These are phyloP conservation scores for Cymbopogon citratus DNA, from an alignment of 176 grass and related monocot species.

Conservation along the genomic window DNA sequence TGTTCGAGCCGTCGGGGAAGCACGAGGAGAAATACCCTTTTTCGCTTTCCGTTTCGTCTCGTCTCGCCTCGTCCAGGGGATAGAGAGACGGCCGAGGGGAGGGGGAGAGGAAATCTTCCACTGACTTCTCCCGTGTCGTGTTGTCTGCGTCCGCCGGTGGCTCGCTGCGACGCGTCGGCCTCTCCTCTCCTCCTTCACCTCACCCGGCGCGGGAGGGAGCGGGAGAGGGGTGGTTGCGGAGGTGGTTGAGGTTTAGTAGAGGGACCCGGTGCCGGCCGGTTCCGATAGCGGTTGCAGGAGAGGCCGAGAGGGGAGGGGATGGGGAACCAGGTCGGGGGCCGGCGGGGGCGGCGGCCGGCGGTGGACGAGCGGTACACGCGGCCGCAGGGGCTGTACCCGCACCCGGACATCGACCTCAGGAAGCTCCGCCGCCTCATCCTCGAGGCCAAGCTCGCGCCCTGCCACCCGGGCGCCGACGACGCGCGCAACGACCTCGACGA, in stretches of 20 bases:
- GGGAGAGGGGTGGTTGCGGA: neutral
- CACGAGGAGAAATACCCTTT: neutral
- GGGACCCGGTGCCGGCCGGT: neutral
- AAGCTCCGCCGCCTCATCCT: conserved; percentile 88
- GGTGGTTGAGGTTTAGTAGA: conserved; percentile 13
- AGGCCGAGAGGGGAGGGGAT: neutral
- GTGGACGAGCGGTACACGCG: conserved; percentile 83
- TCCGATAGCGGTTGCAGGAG: neutral
- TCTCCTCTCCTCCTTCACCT: neutral
- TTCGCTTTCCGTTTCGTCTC: neutral
- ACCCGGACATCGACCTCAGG: conserved; percentile 75
- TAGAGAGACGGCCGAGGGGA: too few relatives aligned
- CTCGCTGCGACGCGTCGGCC: neutral
- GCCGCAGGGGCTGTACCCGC: conserved; percentile 90
- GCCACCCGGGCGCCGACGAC: conserved; percentile 75
- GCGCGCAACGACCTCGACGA: conserved; percentile 62
- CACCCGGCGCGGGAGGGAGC: neutral
- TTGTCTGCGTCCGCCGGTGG: neutral
- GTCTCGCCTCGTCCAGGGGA: neutral
- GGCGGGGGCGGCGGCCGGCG: conserved; percentile 37
- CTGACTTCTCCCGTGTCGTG: conserved; percentile 15
- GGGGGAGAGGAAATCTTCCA: conserved; percentile 5
- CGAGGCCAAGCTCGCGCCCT: conserved; percentile 86
- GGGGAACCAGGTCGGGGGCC: conserved; percentile 38
- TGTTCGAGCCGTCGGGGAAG: neutral